Percentiles rank a stretch among this genome's conserved stretches.
phyloP scores from a whole-genome alignment of 2,329 filamentous ascomycete genomes.

The Gaeumannomyces tritici region DNA sequence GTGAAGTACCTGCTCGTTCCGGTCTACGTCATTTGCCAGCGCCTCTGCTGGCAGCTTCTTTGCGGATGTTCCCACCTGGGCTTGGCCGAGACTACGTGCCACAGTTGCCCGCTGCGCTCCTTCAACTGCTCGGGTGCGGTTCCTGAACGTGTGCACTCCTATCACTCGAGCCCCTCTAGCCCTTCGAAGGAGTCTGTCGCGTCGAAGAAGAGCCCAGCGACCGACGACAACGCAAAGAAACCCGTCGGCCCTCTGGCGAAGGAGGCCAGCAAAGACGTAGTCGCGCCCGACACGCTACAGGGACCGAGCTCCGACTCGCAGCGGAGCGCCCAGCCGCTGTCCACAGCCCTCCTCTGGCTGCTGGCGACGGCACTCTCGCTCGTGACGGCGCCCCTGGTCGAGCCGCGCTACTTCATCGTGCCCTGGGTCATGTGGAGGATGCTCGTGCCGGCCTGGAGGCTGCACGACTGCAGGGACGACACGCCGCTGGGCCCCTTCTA shows the following conservation, averaged over 20 bases:
- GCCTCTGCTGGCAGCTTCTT: slow-evolving; percentile 56
- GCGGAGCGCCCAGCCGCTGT: slow-evolving; percentile 14
- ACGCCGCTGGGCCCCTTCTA: neutral
- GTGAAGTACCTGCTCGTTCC: slow-evolving; percentile 60
- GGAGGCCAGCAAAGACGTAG: neutral
- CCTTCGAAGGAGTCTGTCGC: neutral
- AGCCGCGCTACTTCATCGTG: slow-evolving; percentile 92
- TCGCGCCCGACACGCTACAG: neutral
- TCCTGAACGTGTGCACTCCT: neutral
- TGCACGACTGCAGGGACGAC: slow-evolving; percentile 5
- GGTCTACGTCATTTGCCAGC: slow-evolving; percentile 62
- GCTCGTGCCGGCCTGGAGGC: slow-evolving; percentile 50
- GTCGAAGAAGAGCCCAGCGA: neutral
- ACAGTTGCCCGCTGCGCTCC: neutral
- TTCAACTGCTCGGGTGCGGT: neutral
- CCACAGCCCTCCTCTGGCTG: slow-evolving; percentile 48
- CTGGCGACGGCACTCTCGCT: slow-evolving; percentile 68
- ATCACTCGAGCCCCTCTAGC: neutral
- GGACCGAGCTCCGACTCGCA: neutral
- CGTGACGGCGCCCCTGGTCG: slow-evolving; percentile 82
- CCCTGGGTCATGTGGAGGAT: slow-evolving; percentile 92
- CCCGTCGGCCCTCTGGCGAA: neutral
- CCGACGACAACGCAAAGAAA: neutral
- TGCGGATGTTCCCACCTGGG: slow-evolving; percentile 23
- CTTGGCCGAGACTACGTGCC: neutral